These are phyloP conservation scores for Auricularia cornea DNA, from an alignment of 768 basidiomycete genomes.

Conservation along the genomic window DNA sequence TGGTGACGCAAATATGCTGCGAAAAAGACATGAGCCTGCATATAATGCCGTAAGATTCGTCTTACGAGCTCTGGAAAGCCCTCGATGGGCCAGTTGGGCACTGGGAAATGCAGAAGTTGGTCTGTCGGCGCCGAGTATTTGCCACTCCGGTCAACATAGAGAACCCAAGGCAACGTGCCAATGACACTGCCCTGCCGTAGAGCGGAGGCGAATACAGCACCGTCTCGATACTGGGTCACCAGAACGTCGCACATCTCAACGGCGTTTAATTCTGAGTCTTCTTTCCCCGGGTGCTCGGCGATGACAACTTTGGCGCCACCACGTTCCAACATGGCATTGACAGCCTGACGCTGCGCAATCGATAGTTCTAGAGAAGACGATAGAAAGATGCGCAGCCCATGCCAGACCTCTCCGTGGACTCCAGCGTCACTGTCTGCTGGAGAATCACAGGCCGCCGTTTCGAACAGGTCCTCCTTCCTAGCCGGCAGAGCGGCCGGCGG, in stretches of 20 bases:
- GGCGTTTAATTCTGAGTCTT: constrained; percentile 19
- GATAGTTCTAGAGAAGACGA: constrained; percentile 49
- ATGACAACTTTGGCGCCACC: constrained; percentile 49
- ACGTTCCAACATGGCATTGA: constrained; percentile 50
- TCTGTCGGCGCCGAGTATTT: constrained; percentile 55
- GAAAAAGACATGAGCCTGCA: not conserved
- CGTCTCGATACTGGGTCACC: constrained; percentile 59
- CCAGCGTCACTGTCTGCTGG: too few relatives aligned
- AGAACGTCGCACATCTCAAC: constrained; percentile 58
- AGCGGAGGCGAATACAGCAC: constrained; percentile 58
- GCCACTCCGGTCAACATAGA: constrained; percentile 62
- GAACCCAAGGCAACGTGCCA: constrained; percentile 80
- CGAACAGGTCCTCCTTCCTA: constrained; percentile 28
- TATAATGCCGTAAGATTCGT: not conserved
- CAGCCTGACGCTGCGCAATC: constrained; percentile 38
- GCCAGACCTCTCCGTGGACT: not conserved
- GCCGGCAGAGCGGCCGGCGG: constrained; percentile 21
- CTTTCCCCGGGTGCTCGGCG: constrained; percentile 14
- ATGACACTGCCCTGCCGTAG: constrained; percentile 49
- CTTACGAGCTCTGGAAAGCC: constrained; percentile 57
- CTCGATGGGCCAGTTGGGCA: constrained; percentile 51
- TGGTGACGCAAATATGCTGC: constrained; percentile 77
- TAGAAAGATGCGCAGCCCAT: constrained; percentile 51
- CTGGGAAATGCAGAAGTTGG: constrained; percentile 78
- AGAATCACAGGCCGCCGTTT: constrained; percentile 19